phyloP scores from a whole-genome alignment of 2,329 filamentous ascomycete genomes.

The Fusarium sp. region DNA sequence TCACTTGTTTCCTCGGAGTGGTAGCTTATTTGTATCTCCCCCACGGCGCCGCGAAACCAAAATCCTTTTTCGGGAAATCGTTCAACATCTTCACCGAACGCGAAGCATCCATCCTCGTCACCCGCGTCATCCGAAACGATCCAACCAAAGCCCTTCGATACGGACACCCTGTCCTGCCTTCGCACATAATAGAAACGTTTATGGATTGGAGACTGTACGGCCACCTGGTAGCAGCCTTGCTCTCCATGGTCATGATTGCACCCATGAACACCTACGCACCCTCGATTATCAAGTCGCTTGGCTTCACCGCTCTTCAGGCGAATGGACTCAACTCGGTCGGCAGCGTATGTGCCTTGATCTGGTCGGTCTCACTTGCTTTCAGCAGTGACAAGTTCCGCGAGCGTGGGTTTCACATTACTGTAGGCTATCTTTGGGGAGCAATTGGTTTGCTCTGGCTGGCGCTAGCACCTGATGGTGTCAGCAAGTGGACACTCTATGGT shows the following conservation, averaged over 20 bases:
- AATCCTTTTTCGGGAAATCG: conserved; percentile 45
- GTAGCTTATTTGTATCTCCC: conserved; percentile 50
- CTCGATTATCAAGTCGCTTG: conserved; percentile 50
- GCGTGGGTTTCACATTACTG: conserved; percentile 49
- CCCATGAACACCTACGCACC: conserved; percentile 52
- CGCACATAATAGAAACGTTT: conserved; percentile 48
- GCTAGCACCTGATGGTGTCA: conserved; percentile 41
- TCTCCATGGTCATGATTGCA: conserved; percentile 53
- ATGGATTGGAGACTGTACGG: conserved; percentile 51
- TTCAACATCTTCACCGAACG: conserved; percentile 45
- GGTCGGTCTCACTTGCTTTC: conserved; percentile 46
- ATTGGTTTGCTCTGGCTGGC: conserved; percentile 49
- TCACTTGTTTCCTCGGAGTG: conserved; percentile 45
- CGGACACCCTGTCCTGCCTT: conserved; percentile 39
- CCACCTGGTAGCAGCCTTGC: conserved; percentile 44
- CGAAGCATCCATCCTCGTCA: conserved; percentile 48
- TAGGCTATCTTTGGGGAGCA: conserved; percentile 48
- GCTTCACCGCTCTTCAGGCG: conserved; percentile 47
- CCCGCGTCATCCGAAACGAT: conserved; percentile 50
- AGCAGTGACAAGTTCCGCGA: conserved; percentile 50
- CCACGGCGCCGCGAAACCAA: conserved; percentile 45
- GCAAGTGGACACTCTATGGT: conserved; percentile 48
- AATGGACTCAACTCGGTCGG: conserved; percentile 52
- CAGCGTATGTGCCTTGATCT: conserved; percentile 46
- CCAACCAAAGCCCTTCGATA: conserved; percentile 48